Evolutionary conservation across 129 eudicot genomes (phyloP).

Genomic region (Artemisia annua): DNA sequence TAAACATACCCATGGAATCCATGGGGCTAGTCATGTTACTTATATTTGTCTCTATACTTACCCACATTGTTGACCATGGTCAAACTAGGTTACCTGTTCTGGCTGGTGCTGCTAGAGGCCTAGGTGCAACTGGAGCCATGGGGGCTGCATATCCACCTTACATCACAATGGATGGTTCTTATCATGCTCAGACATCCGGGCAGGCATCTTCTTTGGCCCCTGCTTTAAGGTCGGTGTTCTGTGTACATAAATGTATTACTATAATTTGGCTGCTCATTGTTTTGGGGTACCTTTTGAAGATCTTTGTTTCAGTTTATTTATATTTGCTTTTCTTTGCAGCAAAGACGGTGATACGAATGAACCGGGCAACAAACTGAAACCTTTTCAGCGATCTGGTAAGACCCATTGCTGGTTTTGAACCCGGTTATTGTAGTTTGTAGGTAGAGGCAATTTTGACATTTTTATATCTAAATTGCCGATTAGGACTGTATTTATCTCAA

Average conservation of each 20-base stretch:
- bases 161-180: slow-evolving; percentile 64
- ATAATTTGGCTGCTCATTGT: no score
- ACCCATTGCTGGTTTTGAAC: background rate
- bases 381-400: slow-evolving; percentile 66
- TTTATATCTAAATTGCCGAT: no score
- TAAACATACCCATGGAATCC: background rate
- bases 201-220: slow-evolving; percentile 47
- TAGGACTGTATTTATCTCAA: no score
- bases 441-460: background rate
- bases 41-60: slow-evolving; percentile 23
- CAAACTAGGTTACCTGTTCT: slow-evolving; percentile 73
- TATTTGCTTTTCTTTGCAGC: slow-evolving; percentile 41
- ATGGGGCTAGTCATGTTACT: background rate
- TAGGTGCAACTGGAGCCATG: slow-evolving; percentile 70
- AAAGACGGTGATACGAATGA: slow-evolving; percentile 45
- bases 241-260: no score
- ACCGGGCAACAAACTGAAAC: slow-evolving; percentile 40
- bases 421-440: background rate
- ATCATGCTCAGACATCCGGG: slow-evolving; percentile 56
- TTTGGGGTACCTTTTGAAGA: background rate
- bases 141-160: slow-evolving; percentile 65
- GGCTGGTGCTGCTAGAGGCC: slow-evolving; percentile 81
- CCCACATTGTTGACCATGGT: slow-evolving; percentile 1
- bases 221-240: slow-evolving; percentile 40
- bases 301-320: background rate